Conservation (phyloP, 345 rosid genomes). For the Arabidopsis thaliana region DNA sequence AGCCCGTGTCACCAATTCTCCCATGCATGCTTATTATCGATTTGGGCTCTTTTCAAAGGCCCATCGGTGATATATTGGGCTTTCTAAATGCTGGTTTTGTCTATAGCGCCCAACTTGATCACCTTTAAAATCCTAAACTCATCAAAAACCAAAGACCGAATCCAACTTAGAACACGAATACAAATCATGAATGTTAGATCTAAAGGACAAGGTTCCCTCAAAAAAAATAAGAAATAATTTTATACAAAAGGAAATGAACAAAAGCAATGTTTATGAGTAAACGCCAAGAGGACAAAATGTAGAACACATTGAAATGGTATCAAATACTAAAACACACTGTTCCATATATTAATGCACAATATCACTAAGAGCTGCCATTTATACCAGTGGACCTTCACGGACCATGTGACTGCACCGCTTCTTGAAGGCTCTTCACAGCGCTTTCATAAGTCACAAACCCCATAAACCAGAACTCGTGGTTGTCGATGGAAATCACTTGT, state of each 20-base stretch:
- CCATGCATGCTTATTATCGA: not conserved
- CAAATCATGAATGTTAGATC: too few species aligned
- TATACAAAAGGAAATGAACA: constrained; percentile 19
- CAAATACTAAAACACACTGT: constrained; percentile 23
- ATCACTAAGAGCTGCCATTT: constrained; percentile 19
- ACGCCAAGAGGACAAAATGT: constrained; percentile 16
- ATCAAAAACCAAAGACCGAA: too few species aligned
- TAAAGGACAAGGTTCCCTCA: too few species aligned
- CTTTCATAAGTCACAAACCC: constrained; percentile 81
- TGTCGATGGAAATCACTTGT: constrained; percentile 78
- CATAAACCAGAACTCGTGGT: constrained; percentile 94
- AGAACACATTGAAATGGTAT: constrained; percentile 26
- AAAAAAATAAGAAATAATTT: not conserved
- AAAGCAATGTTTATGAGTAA: constrained; percentile 29
- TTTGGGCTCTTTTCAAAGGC: too few species aligned
- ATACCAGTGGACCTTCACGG: constrained; percentile 25
- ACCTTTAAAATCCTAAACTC: too few species aligned
- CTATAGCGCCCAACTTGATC: too few species aligned
- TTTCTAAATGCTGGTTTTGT: too few species aligned
- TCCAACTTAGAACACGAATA: too few species aligned
- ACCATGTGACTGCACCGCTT: constrained; percentile 49
- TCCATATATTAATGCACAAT: constrained; percentile 29
- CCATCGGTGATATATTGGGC: too few species aligned
- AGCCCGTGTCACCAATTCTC: not conserved
- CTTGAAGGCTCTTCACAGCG: constrained; percentile 77